Evolutionary conservation across 495 filamentous ascomycete genomes (phyloP).

Genomic region (Talaromyces nanjingensis): DNA sequence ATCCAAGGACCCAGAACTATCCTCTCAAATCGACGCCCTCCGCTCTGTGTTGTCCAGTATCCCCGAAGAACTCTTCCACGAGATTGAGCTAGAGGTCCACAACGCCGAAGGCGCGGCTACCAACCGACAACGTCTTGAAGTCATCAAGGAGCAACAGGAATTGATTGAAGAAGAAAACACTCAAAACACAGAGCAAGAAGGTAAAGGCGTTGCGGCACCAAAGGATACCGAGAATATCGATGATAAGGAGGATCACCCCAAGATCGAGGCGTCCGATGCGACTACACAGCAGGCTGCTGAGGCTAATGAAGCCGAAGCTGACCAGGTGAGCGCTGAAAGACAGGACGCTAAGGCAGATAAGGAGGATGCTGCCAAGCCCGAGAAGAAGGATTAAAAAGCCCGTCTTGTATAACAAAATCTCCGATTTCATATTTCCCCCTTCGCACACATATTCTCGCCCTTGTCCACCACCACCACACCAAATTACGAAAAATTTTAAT

Average conservation of each 20-base stretch:
- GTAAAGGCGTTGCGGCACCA: conserved; percentile 42
- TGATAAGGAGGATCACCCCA: conserved; percentile 49
- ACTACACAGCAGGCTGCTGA: conserved; percentile 7
- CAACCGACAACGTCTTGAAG: conserved; percentile 98
- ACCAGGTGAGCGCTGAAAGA: conserved; percentile 4
- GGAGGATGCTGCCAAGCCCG: conserved; percentile 13
- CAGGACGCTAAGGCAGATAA: conserved; percentile 16
- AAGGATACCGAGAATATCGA: conserved; percentile 81
- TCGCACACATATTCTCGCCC: background rate
- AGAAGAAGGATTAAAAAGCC: background rate
- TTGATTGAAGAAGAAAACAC: conserved; percentile 95
- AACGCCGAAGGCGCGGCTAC: conserved; percentile 95
- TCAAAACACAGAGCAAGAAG: conserved; percentile 70
- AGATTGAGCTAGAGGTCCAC: conserved; percentile 98
- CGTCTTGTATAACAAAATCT: background rate
- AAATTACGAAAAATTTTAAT: background rate
- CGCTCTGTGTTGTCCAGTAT: conserved; percentile 88
- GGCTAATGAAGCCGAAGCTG: conserved; percentile 10
- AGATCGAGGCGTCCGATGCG: background rate
- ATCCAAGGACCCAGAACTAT: conserved; percentile 81
- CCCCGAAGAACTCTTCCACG: conserved; percentile 97
- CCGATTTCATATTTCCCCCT: background rate
- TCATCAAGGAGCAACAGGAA: conserved; percentile 97
- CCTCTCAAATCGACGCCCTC: conserved; percentile 87
- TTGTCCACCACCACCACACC: background rate